phyloP scores from a whole-genome alignment of 345 rosid genomes.

The Triadica sebifera region DNA sequence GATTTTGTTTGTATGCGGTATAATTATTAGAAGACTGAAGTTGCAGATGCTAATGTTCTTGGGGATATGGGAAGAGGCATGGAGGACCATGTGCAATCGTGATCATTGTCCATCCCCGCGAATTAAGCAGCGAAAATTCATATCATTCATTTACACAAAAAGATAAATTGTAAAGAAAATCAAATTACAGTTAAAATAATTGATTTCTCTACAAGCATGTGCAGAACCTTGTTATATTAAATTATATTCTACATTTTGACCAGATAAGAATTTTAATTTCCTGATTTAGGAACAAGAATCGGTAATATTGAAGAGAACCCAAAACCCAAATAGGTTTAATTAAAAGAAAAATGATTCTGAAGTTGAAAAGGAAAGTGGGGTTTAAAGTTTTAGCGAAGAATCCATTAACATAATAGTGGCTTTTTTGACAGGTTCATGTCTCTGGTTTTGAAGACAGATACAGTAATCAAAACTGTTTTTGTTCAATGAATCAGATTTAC shows the following conservation, averaged over 20 bases:
- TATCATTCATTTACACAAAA: slow-evolving; percentile 3
- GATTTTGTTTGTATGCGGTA: slow-evolving; percentile 11
- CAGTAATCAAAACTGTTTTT: slow-evolving; percentile 4
- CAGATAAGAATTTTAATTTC: slow-evolving; percentile 6
- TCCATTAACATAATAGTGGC: slow-evolving; percentile 22
- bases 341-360: neutral
- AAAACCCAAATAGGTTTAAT: neutral
- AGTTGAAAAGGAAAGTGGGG: slow-evolving; percentile 10
- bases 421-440: slow-evolving; percentile 39
- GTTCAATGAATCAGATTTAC: slow-evolving; percentile 17
- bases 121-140: slow-evolving; percentile 20
- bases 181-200: neutral
- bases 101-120: slow-evolving; percentile 51
- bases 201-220: neutral
- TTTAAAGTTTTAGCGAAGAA: slow-evolving; percentile 23
- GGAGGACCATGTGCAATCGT: slow-evolving; percentile 55
- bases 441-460: slow-evolving; percentile 28
- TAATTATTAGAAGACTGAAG: slow-evolving; percentile 30
- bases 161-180: neutral
- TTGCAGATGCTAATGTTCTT: slow-evolving; percentile 51
- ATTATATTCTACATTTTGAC: slow-evolving; percentile 28
- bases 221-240: slow-evolving; percentile 3
- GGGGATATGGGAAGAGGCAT: slow-evolving; percentile 37
- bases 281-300: slow-evolving; percentile 24
- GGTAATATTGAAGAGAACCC: neutral